These are phyloP conservation scores for Trichoderma virens DNA, from an alignment of 495 filamentous ascomycete genomes.

Conservation along the genomic window DNA sequence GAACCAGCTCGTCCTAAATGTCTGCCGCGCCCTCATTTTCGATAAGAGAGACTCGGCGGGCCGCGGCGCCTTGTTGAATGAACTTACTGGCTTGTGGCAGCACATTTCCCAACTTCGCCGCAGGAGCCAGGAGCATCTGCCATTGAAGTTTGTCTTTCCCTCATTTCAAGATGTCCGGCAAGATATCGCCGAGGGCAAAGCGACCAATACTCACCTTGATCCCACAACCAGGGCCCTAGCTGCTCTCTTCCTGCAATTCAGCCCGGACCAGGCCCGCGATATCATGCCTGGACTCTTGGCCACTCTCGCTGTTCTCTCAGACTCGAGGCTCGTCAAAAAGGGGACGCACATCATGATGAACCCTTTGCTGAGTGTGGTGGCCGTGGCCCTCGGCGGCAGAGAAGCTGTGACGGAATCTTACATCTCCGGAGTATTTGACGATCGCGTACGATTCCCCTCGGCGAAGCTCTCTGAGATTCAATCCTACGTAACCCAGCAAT, in stretches of 20 bases:
- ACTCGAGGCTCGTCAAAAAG: neutral
- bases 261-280: neutral
- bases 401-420: neutral
- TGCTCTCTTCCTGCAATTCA: constrained; percentile 7
- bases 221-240: neutral
- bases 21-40: neutral
- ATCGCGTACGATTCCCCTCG: neutral
- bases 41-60: neutral
- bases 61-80: neutral
- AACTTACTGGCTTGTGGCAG: constrained; percentile 5
- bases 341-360: neutral
- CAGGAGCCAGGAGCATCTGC: neutral
- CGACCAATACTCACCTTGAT: neutral
- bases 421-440: neutral
- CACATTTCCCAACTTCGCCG: constrained; percentile 8
- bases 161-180: neutral
- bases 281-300: constrained; percentile 8
- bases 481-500: neutral
- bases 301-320: neutral
- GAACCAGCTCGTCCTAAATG: neutral
- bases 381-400: neutral
- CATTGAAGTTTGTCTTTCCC: neutral
- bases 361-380: neutral
- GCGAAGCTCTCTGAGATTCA: neutral
- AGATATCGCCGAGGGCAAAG: neutral